Conservation (phyloP, 1,284 basidiomycete genomes). For the Tilletia walkeri region DNA sequence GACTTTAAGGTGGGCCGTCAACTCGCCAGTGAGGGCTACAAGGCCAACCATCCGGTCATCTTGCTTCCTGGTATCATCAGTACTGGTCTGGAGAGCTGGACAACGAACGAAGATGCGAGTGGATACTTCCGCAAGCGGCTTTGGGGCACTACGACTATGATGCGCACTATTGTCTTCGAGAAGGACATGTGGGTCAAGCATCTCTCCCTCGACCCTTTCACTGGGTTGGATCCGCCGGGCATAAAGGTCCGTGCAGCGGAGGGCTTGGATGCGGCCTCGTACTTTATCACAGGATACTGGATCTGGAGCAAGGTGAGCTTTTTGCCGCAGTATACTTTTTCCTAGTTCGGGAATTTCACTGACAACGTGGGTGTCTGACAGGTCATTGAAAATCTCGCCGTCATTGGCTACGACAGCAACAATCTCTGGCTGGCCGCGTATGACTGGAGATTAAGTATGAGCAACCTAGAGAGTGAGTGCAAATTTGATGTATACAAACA, state of each 20-base stretch:
- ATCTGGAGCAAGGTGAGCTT: conserved; percentile 67
- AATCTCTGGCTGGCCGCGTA: conserved; percentile 52
- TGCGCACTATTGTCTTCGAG: conserved; percentile 80
- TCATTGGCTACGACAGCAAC: conserved; percentile 52
- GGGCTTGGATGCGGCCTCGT: conserved; percentile 72
- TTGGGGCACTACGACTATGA: conserved; percentile 65
- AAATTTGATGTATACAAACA: too few species aligned
- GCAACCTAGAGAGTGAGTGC: conserved; percentile 67
- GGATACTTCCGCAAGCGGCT: conserved; percentile 51
- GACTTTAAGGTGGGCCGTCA: conserved; percentile 49
- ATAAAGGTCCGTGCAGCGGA: conserved; percentile 88
- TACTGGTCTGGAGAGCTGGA: conserved; percentile 54
- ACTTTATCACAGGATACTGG: conserved; percentile 84
- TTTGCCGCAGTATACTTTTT: conserved; percentile 10
- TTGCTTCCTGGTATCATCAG: conserved; percentile 52
- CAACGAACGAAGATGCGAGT: conserved; percentile 35
- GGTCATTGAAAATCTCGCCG: conserved; percentile 86
- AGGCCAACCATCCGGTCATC: conserved; percentile 51
- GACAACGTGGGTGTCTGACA: conserved; percentile 58
- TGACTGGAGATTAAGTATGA: conserved; percentile 72
- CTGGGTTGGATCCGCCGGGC: conserved; percentile 86
- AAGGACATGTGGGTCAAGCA: conserved; percentile 83
- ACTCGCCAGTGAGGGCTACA: conserved; percentile 33
- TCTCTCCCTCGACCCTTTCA: conserved; percentile 81
- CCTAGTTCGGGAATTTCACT: not conserved